These are phyloP conservation scores for Penicillium sp. DNA, from an alignment of 2,329 filamentous ascomycete species.

Conservation along the genomic window DNA sequence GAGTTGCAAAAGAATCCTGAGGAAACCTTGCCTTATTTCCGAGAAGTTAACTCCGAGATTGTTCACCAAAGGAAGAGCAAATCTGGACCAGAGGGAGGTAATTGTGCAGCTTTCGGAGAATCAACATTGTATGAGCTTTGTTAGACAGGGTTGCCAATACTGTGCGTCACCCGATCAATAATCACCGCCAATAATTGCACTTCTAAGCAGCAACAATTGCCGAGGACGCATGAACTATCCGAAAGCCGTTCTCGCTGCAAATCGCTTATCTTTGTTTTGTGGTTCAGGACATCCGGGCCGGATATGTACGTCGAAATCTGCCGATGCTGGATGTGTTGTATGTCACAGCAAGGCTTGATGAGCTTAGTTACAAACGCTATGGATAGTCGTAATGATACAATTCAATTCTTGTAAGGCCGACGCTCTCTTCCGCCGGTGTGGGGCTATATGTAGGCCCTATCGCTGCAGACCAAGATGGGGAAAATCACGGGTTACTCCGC, in stretches of 20 bases:
- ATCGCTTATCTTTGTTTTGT: not conserved
- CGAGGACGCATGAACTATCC: not conserved
- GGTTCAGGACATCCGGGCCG: not conserved
- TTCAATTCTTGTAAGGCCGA: constrained; percentile 1
- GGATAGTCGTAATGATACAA: constrained; percentile 8
- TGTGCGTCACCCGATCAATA: not conserved
- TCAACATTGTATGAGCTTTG: not conserved
- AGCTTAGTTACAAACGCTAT: not conserved
- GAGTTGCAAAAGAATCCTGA: not conserved
- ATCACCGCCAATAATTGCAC: not conserved
- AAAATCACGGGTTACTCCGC: not conserved
- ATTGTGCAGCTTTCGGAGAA: not conserved
- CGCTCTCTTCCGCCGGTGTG: not conserved
- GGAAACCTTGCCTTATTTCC: not conserved
- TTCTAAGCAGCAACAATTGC: not conserved
- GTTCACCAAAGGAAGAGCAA: not conserved
- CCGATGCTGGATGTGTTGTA: not conserved
- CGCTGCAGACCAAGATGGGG: constrained; percentile 3
- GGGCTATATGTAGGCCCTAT: constrained; percentile 4
- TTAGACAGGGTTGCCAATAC: not conserved
- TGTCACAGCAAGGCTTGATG: not conserved
- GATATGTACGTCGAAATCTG: not conserved
- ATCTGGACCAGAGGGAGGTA: not conserved
- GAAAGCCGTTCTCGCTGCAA: not conserved
- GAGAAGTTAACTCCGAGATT: not conserved